Conservation (phyloP, 192 early-diverging fungal species). For the Gaertneriomyces sp. region DNA sequence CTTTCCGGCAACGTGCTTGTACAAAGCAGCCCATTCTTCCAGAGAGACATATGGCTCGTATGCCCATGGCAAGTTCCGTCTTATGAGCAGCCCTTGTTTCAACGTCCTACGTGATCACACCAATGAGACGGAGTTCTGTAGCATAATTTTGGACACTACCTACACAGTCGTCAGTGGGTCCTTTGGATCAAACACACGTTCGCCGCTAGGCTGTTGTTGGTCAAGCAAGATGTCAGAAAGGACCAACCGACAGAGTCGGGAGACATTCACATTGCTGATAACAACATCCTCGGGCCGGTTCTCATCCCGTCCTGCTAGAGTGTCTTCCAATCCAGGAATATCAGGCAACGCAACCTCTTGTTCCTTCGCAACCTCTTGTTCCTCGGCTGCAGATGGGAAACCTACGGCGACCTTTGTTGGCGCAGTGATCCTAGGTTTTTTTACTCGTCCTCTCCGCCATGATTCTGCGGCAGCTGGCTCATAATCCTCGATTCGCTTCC, state of each 20-base stretch:
- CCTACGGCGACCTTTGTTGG: no score
- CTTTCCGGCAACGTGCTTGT: background rate
- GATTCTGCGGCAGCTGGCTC: no score
- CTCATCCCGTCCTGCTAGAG: background rate
- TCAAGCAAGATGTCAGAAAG: background rate
- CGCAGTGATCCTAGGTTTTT: no score
- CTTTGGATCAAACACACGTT: background rate
- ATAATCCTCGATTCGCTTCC: no score
- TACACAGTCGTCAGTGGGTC: background rate
- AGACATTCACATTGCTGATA: background rate
- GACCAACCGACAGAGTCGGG: background rate
- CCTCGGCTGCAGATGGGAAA: no score
- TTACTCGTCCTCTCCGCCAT: no score
- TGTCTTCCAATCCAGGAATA: background rate
- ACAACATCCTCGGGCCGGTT: background rate
- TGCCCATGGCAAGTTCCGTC: background rate
- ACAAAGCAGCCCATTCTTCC: background rate
- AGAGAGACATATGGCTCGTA: conserved; percentile 1
- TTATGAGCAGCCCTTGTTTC: background rate
- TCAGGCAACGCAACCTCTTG: no score
- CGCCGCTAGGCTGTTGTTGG: background rate
- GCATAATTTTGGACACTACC: background rate
- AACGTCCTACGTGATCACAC: background rate
- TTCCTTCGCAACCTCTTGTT: no score
- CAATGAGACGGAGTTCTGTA: background rate